Percentiles rank a stretch among this genome's conserved stretches.
Evolutionary conservation across 495 filamentous ascomycete genomes (phyloP).

Genomic region (Penicillium longicatenatum): DNA sequence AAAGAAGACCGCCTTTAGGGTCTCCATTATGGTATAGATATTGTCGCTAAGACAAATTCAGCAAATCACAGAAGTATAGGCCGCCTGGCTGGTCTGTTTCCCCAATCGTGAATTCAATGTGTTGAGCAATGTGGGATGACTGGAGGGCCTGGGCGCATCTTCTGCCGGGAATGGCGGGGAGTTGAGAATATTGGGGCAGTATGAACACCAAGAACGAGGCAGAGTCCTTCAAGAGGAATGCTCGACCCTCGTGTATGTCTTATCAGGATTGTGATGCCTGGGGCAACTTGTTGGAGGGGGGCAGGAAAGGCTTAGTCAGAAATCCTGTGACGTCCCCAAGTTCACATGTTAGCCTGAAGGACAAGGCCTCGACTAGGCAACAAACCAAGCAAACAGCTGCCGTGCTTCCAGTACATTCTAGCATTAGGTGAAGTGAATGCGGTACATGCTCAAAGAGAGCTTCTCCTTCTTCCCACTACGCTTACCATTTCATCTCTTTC

Average conservation of each 20-base stretch:
- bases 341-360: conserved; percentile 20
- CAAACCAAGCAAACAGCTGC: conserved; percentile 41
- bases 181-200: neutral
- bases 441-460: conserved; percentile 19
- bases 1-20: conserved; percentile 82
- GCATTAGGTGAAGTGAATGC: conserved; percentile 14
- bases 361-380: neutral
- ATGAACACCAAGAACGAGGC: neutral
- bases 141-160: conserved; percentile 12
- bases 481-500: conserved; percentile 13
- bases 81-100: neutral
- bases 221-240: conserved; percentile 5
- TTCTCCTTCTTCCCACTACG: conserved; percentile 22
- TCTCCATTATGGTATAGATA: conserved; percentile 66
- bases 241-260: conserved; percentile 7
- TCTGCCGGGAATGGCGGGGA: neutral
- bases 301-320: conserved; percentile 20
- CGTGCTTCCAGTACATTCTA: conserved; percentile 47
- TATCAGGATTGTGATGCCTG: conserved; percentile 21
- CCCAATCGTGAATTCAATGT: neutral
- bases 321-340: conserved; percentile 15
- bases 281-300: conserved; percentile 17
- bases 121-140: conserved; percentile 14
- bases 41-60: neutral
- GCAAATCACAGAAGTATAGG: neutral